Evolutionary conservation across 1,139 yeast species (phyloP), one percentile per base, ranked within the genome.

Genomic region (Yamadazyma diddensiae): DNA sequence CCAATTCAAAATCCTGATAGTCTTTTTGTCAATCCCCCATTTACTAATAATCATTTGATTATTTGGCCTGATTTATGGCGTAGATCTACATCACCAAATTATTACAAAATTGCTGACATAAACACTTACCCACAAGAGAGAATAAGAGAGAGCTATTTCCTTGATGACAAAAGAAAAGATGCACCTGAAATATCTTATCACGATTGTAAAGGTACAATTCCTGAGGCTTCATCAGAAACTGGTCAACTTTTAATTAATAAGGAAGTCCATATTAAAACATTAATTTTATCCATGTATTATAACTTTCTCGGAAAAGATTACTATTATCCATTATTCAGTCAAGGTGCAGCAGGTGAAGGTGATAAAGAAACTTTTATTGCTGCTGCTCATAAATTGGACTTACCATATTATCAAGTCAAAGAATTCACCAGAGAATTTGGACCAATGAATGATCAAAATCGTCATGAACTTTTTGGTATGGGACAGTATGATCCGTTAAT

Each of bases 361-460:
- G 70, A 65, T 45, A 78, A 78, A 47, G 84, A 79, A 45, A 78
- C 83, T 0, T 72, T 77, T 40, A 65, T 73, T 28, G 77, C 81
- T 1, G 82, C 82, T 3, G 78, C 83, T 14, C 73, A 72, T 39
- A 70, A 59, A 18, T 58, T 73, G 37, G 52, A 57, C 1, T 60
- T 65, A 33, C 73, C 78, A 3, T 76, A 62, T 47, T 77, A 75
- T 49, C 82, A 77, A 51, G 78, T 75, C 9, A 61, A 64, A 37
- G 70, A 65, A 39, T 62, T 56, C 43, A 57, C 47, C 40, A 47
- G 67, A 33, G 68, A 58, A 42, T 61, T 62, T 38, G 69, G 65
- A 17, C 66, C 67, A 2, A 18, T 52, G 10, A 47, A 48, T 26
- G 32, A 28, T 3, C 31, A 36, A 6, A 45, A 48, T 10, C 54